Evolutionary conservation across 805 yeast genomes (phyloP).

Genomic region (Metschnikowia chrysomelidarum): DNA sequence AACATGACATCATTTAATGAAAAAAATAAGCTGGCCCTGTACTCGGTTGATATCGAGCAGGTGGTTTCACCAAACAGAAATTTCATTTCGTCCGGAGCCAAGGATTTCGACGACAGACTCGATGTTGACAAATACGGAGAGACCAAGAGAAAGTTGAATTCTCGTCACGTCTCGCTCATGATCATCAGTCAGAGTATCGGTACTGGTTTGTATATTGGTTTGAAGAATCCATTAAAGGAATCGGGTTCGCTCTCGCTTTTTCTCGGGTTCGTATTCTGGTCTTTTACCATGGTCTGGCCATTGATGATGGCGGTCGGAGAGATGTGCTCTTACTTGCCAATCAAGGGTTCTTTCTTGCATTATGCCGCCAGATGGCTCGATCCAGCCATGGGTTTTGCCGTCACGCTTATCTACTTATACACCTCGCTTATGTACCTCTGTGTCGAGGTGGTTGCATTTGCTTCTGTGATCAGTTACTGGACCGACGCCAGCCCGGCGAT

Average conservation of each 20-base stretch:
- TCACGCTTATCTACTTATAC: conserved; percentile 32
- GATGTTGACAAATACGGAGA: conserved; percentile 30
- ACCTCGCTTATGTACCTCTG: conserved; percentile 34
- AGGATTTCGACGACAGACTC: conserved; percentile 28
- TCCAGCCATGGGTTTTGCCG: conserved; percentile 37
- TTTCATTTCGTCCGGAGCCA: conserved; percentile 9
- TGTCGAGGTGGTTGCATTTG: conserved; percentile 33
- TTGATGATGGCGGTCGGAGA: conserved; percentile 38
- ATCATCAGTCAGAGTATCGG: conserved; percentile 37
- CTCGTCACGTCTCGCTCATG: conserved; percentile 36
- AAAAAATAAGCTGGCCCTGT: conserved; percentile 7
- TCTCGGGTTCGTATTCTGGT: conserved; percentile 30
- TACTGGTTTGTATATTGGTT: conserved; percentile 35
- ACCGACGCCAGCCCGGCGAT: conserved; percentile 32
- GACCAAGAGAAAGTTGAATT: conserved; percentile 28
- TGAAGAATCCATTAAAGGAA: conserved; percentile 29
- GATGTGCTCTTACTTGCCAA: conserved; percentile 37
- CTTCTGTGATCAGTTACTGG: conserved; percentile 31
- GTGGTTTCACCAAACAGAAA: conserved; percentile 12
- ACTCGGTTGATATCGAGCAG: conserved; percentile 16
- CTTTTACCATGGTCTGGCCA: conserved; percentile 32
- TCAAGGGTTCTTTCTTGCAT: conserved; percentile 35
- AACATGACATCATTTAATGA: conserved; percentile 3
- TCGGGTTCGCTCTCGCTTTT: conserved; percentile 37
- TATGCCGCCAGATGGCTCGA: conserved; percentile 36